Base-by-base conservation (phyloP, 306 rosid genomes). In the Ammopiptanthus mongolicus region DNA sequence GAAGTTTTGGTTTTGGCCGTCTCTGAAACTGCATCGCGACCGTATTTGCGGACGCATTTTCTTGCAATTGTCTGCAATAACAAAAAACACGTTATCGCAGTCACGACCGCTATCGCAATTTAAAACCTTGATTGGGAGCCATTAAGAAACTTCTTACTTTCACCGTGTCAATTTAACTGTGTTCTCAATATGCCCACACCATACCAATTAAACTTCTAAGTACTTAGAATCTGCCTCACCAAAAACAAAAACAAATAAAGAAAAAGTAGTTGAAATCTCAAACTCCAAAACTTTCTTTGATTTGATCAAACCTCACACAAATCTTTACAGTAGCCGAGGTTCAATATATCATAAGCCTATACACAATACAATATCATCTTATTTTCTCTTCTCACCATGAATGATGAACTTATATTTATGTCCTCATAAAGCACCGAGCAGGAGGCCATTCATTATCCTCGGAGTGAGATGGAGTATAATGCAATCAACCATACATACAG, bases 401-500 rank as follows among this genome's bases (percentile, higher is more conserved):
- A 80, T 66, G 68, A 60, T 21, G 62, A 69, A 42, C 80, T 74
- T 69, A 85, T 28, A 9, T 28, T 60, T 28, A 53, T 53, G 56
- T 79, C 80, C 80, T 84, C 82, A 60, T 23, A 67, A 74, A 44
- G 78, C 55, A 33, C 78, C 65, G 68, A 42, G 75, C 77, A 47
- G 21, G 52, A 65, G 69, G 79, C 34, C 84, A 74, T 31, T 47
- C 72, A 61, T 60, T 63, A 71, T 37, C 59, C 56, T 68, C 81
- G 21, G 25, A 44, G 60, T 50, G 75, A 71, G 74, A 72, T 29
- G 60, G 52, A 31, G 47, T 69, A 80, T 21, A 60, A 74, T 64
- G 81, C 77, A 74, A 74, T 75, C 69, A 71, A 68, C 84, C 77
- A 83, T 77, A 80, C 86, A 84, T 52, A 71, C 77, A 82, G n/a